A percentile compares a stretch with the other conserved stretches of the same genome.
Conservation (phyloP, 495 filamentous ascomycete species). For the Entonaema liquescens region DNA sequence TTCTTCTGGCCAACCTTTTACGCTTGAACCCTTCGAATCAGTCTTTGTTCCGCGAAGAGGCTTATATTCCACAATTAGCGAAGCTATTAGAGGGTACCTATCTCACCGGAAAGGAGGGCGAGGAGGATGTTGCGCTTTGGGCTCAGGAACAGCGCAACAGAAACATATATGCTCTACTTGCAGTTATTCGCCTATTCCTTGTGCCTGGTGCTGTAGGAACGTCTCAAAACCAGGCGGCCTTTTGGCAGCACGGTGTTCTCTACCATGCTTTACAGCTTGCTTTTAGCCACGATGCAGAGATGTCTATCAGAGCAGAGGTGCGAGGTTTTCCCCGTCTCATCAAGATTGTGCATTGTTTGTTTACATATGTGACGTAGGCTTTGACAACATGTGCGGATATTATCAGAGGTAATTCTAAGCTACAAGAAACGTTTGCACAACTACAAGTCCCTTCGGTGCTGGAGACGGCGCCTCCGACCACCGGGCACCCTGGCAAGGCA, state of each 20-base stretch:
- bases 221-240: slow-evolving; percentile 82
- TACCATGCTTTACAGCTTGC: slow-evolving; percentile 83
- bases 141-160: slow-evolving; percentile 81
- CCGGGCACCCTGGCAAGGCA: slow-evolving; percentile 52
- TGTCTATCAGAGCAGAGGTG: slow-evolving; percentile 84
- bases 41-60: slow-evolving; percentile 91
- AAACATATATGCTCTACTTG: slow-evolving; percentile 89
- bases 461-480: slow-evolving; percentile 52
- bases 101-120: slow-evolving; percentile 59
- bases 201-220: slow-evolving; percentile 81
- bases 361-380: slow-evolving; percentile 63
- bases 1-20: slow-evolving; percentile 89
- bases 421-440: slow-evolving; percentile 91
- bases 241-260: slow-evolving; percentile 83
- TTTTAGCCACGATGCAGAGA: slow-evolving; percentile 77
- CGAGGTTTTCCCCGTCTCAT: slow-evolving; percentile 44
- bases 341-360: slow-evolving; percentile 30
- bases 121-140: slow-evolving; percentile 74
- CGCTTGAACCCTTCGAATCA: slow-evolving; percentile 91
- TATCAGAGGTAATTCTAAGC: slow-evolving; percentile 78
- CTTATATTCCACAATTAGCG: slow-evolving; percentile 77
- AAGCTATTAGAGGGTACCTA: slow-evolving; percentile 73
- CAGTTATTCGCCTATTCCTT: slow-evolving; percentile 85
- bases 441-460: slow-evolving; percentile 71
- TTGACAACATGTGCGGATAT: slow-evolving; percentile 86